phyloP scores from a whole-genome alignment of 257 asterid species.

The Gynochthodes officinalis region DNA sequence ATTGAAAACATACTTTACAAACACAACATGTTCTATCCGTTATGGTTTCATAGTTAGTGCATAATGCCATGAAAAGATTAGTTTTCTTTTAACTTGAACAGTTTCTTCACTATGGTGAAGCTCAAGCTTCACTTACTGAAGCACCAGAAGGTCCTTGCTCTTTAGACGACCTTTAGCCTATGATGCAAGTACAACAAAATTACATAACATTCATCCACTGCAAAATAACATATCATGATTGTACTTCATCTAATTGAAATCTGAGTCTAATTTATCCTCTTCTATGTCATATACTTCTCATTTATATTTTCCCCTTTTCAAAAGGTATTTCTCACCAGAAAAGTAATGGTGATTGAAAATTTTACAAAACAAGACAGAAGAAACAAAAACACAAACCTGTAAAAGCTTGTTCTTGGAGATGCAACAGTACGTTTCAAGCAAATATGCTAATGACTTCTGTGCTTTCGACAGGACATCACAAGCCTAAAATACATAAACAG shows the following conservation, averaged over 20 bases:
- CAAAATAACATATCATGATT: neutral
- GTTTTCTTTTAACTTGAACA: neutral
- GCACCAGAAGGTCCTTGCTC: neutral
- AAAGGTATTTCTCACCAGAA: neutral
- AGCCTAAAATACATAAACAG: constrained; percentile 50
- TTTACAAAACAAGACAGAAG: neutral
- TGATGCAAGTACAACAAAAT: neutral
- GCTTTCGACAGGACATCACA: constrained; percentile 83
- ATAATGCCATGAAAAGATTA: neutral
- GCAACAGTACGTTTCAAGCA: constrained; percentile 76
- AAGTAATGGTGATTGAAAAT: neutral
- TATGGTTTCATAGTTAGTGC: neutral
- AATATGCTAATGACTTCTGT: constrained; percentile 89
- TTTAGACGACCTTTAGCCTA: neutral
- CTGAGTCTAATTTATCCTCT: neutral
- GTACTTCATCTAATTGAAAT: neutral
- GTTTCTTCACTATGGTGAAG: neutral
- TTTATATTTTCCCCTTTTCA: neutral
- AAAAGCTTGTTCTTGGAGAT: constrained; percentile 67
- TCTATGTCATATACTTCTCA: neutral
- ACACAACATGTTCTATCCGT: neutral
- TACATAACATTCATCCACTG: neutral
- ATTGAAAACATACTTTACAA: neutral
- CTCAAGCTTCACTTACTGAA: neutral
- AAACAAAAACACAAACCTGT: constrained; percentile 47